Conservation (phyloP, 768 basidiomycete species). For the Russula foetens region DNA sequence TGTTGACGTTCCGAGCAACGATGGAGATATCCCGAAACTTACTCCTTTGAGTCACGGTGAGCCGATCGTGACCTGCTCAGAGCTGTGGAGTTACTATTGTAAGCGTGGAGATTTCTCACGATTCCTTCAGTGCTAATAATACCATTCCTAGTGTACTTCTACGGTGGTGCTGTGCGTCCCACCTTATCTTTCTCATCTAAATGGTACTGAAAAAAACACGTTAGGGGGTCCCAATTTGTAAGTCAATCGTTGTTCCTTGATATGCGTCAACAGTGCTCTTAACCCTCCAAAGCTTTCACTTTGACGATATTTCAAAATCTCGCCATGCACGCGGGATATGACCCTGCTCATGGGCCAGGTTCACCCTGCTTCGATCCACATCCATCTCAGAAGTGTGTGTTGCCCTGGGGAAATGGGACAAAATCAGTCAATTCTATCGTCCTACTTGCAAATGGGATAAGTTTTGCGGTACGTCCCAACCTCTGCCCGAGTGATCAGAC, state of each 20-base stretch:
- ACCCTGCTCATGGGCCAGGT: conserved; percentile 59
- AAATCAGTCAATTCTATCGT: conserved; percentile 70
- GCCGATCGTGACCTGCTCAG: conserved; percentile 60
- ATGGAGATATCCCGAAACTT: no score
- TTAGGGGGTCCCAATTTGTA: no score
- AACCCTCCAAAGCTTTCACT: no score
- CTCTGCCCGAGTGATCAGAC: neutral
- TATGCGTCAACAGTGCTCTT: no score
- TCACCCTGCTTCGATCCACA: conserved; percentile 51
- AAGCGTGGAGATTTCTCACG: conserved; percentile 18
- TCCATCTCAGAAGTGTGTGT: conserved; percentile 64
- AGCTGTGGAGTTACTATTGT: conserved; percentile 80
- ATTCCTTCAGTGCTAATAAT: neutral
- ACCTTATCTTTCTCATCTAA: neutral
- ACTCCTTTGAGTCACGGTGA: conserved; percentile 32
- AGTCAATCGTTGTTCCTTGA: no score
- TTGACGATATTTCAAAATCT: conserved; percentile 72
- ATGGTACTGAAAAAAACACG: conserved; percentile 47
- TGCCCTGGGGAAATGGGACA: conserved; percentile 67
- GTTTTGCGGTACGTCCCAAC: conserved; percentile 51
- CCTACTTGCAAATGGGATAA: conserved; percentile 63
- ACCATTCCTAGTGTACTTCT: conserved; percentile 58
- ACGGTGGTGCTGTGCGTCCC: conserved; percentile 61
- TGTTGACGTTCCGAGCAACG: no score
- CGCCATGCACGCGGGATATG: conserved; percentile 63